Percentiles rank a stretch among this genome's conserved stretches.
These are phyloP conservation scores for Bremia lactucae DNA, from an alignment of 352 stramenopile species.

Conservation along the genomic window DNA sequence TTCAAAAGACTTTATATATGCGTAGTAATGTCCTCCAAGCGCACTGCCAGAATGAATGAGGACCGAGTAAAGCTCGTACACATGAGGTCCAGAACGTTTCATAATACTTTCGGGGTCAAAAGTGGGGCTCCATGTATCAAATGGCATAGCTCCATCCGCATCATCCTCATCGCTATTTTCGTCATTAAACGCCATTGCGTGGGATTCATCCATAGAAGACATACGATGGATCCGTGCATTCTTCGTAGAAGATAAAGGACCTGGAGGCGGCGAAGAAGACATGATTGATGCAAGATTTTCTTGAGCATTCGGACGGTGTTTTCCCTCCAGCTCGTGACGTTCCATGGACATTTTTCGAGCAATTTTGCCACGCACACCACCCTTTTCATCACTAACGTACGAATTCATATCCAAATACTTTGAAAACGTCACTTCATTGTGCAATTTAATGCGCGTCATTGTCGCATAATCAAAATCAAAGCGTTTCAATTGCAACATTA, in stretches of 20 bases:
- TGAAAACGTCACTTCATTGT: slow-evolving; percentile 80
- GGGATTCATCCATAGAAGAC: slow-evolving; percentile 69
- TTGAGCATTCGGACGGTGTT: slow-evolving; percentile 12
- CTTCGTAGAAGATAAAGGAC: slow-evolving; percentile 5
- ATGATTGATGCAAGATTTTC: slow-evolving; percentile 5
- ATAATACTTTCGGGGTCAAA: slow-evolving; percentile 64
- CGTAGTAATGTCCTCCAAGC: slow-evolving; percentile 89
- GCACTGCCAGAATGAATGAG: slow-evolving; percentile 89
- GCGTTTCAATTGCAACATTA: slow-evolving; percentile 87
- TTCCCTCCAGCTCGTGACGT: slow-evolving; percentile 58
- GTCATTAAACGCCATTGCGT: slow-evolving; percentile 31
- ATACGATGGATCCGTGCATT: slow-evolving; percentile 27
- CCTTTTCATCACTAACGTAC: slow-evolving; percentile 55
- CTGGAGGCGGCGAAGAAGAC: slow-evolving; percentile 13
- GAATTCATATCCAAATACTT: slow-evolving; percentile 88
- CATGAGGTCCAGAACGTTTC: slow-evolving; percentile 45
- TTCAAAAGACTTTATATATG: slow-evolving; percentile 87
- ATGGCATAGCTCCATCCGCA: slow-evolving; percentile 5
- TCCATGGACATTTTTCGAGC: slow-evolving; percentile 84
- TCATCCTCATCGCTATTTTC: slow-evolving; percentile 14
- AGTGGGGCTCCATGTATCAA: slow-evolving; percentile 60
- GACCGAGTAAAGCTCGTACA: slow-evolving; percentile 89
- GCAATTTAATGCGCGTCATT: slow-evolving; percentile 82
- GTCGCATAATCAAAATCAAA: slow-evolving; percentile 89
- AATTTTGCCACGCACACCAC: slow-evolving; percentile 39